Percentiles rank a stretch among this genome's conserved stretches.
These are phyloP conservation scores for Quercus bicolor DNA, from an alignment of 306 rosid species.

Conservation along the genomic window DNA sequence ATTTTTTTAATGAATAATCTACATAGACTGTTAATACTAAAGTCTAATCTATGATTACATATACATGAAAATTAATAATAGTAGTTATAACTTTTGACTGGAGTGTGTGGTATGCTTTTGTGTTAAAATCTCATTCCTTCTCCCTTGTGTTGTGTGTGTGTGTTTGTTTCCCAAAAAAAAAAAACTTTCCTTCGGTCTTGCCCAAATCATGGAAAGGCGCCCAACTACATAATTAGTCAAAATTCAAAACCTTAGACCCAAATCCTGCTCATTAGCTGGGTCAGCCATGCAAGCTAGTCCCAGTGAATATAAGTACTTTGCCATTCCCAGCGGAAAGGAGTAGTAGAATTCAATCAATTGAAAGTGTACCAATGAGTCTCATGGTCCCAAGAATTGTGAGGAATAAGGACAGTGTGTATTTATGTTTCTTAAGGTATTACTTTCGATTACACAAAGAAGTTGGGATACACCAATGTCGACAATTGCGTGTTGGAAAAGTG, in stretches of 20 bases:
- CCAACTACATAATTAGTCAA: conserved; percentile 28
- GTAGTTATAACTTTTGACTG: too few relatives aligned
- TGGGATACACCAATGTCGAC: conserved; percentile 41
- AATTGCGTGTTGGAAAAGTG: conserved; percentile 33
- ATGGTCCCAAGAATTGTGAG: background rate
- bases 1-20: too few relatives aligned
- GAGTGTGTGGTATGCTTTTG: too few relatives aligned
- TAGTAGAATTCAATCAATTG: background rate
- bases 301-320: background rate
- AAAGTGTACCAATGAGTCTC: background rate
- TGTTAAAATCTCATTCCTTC: too few relatives aligned
- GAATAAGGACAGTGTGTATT: too few relatives aligned
- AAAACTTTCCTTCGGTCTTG: background rate
- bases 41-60: background rate
- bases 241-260: conserved; percentile 19
- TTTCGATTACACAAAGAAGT: conserved; percentile 14
- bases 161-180: too few relatives aligned
- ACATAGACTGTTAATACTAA: too few relatives aligned
- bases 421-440: background rate
- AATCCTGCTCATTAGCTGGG: conserved; percentile 14
- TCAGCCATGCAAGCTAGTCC: background rate
- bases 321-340: background rate
- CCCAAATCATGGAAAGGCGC: conserved; percentile 13
- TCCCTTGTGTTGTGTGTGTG: too few relatives aligned
- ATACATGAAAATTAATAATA: conserved; percentile 1